Evolutionary conservation across 2,329 filamentous ascomycete genomes (phyloP).

Genomic region (Keithomyces neogunnii): DNA sequence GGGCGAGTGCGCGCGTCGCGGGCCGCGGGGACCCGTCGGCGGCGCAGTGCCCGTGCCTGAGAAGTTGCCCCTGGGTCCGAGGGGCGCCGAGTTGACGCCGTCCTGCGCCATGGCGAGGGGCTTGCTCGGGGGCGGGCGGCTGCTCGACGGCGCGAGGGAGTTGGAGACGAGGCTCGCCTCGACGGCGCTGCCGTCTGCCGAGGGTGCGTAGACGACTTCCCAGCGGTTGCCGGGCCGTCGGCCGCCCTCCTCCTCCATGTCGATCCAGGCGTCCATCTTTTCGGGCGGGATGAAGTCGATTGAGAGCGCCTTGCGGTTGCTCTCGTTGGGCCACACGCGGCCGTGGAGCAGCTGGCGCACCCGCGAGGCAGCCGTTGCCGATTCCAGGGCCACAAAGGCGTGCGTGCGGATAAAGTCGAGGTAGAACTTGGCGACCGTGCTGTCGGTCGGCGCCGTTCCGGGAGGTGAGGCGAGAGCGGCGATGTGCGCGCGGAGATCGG

Average conservation of each 20-base stretch:
- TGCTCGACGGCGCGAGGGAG: slow-evolving; percentile 6
- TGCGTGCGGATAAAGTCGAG: slow-evolving; percentile 83
- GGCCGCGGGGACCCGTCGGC: slow-evolving; percentile 24
- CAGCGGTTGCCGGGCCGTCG: slow-evolving; percentile 44
- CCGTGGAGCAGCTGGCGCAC: slow-evolving; percentile 71
- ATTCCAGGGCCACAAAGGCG: slow-evolving; percentile 68
- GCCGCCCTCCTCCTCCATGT: slow-evolving; percentile 48
- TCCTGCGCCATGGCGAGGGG: slow-evolving; percentile 4
- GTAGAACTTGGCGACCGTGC: slow-evolving; percentile 58
- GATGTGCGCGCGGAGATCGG: slow-evolving; percentile 60
- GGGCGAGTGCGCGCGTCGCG: neutral
- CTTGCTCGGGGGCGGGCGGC: slow-evolving; percentile 8
- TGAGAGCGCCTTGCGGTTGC: slow-evolving; percentile 73
- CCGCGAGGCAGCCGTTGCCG: slow-evolving; percentile 61
- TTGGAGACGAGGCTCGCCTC: slow-evolving; percentile 28
- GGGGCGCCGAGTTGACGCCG: slow-evolving; percentile 25
- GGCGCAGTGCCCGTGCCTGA: slow-evolving; percentile 11
- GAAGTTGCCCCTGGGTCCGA: slow-evolving; percentile 25
- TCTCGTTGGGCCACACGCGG: slow-evolving; percentile 78
- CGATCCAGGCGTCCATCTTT: slow-evolving; percentile 65
- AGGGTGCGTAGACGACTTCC: slow-evolving; percentile 63
- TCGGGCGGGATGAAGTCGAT: slow-evolving; percentile 83
- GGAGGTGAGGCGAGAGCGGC: slow-evolving; percentile 56
- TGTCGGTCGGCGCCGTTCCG: slow-evolving; percentile 37
- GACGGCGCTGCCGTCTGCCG: slow-evolving; percentile 40